Evolutionary conservation across 192 early-diverging fungal genomes (phyloP).

Genomic region (Helicostylum pulchrum): DNA sequence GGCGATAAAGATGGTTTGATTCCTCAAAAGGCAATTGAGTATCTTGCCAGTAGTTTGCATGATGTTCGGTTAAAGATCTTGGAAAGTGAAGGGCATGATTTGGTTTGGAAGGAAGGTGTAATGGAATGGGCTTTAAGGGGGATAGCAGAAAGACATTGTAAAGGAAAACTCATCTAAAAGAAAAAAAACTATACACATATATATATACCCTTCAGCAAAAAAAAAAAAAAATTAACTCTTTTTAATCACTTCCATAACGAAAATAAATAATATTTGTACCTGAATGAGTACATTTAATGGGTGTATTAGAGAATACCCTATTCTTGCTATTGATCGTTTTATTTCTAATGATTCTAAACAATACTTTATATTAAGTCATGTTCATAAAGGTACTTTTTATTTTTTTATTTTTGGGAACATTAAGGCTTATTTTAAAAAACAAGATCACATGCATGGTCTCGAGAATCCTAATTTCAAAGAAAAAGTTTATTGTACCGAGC

Average conservation of each 20-base stretch:
- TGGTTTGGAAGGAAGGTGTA: constrained; percentile 43
- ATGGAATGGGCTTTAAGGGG: constrained; percentile 39
- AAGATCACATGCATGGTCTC: neutral
- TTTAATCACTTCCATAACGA: too few species aligned
- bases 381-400: neutral
- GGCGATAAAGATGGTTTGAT: constrained; percentile 39
- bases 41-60: constrained; percentile 29
- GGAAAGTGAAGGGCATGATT: constrained; percentile 38
- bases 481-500: neutral
- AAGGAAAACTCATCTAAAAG: too few species aligned
- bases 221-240: too few species aligned
- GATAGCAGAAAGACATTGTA: constrained; percentile 15
- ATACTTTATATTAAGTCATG: constrained; percentile 2
- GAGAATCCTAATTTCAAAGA: neutral
- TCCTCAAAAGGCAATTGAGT: constrained; percentile 27
- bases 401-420: neutral
- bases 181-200: too few species aligned
- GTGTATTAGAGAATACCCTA: neutral
- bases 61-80: constrained; percentile 36
- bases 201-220: too few species aligned
- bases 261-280: too few species aligned
- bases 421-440: neutral
- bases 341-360: neutral
- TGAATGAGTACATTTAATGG: constrained; percentile 1
- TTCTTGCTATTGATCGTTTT: neutral